Percentiles rank a stretch among this genome's conserved stretches.
phyloP scores from a whole-genome alignment of 306 rosid species.

The Phaseolus lunatus region DNA sequence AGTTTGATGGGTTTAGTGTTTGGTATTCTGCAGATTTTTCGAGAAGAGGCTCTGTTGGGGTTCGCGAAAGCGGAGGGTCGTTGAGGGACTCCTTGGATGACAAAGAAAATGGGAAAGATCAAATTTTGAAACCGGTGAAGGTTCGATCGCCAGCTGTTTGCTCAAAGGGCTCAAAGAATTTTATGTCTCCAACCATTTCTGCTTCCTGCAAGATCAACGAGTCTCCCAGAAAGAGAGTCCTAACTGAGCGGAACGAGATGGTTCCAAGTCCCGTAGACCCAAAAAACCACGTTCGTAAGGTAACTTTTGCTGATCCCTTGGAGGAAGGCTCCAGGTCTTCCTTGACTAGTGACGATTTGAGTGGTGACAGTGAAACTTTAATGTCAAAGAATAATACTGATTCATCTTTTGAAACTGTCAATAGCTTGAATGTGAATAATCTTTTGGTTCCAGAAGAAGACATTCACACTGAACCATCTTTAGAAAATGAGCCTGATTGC shows the following conservation, averaged over 20 bases:
- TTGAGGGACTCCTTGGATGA: conserved; percentile 54
- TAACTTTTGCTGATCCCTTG: conserved; percentile 55
- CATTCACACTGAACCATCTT: conserved; percentile 24
- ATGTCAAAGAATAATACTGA: conserved; percentile 35
- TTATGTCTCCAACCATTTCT: conserved; percentile 92
- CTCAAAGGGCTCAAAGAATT: conserved; percentile 66
- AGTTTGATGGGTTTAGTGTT: background rate
- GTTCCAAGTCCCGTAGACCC: conserved; percentile 49
- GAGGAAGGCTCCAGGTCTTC: conserved; percentile 36
- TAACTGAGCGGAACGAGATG: conserved; percentile 71
- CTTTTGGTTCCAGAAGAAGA: conserved; percentile 29
- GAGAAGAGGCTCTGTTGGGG: conserved; percentile 53
- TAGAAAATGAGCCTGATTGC: conserved; percentile 54
- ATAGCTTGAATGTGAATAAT: conserved; percentile 9
- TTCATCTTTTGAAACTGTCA: conserved; percentile 33
- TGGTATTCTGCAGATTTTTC: conserved; percentile 56
- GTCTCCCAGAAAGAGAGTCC: conserved; percentile 79
- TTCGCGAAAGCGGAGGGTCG: conserved; percentile 51
- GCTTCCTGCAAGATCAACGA: conserved; percentile 71
- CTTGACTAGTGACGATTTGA: conserved; percentile 43
- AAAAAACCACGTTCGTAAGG: conserved; percentile 57
- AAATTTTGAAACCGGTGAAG: conserved; percentile 50
- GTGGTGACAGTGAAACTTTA: conserved; percentile 35
- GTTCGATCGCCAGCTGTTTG: conserved; percentile 66
- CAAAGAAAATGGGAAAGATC: conserved; percentile 80